Evolutionary conservation across 2,329 filamentous ascomycete species (phyloP).

Genomic region (Calycina herbarum): DNA sequence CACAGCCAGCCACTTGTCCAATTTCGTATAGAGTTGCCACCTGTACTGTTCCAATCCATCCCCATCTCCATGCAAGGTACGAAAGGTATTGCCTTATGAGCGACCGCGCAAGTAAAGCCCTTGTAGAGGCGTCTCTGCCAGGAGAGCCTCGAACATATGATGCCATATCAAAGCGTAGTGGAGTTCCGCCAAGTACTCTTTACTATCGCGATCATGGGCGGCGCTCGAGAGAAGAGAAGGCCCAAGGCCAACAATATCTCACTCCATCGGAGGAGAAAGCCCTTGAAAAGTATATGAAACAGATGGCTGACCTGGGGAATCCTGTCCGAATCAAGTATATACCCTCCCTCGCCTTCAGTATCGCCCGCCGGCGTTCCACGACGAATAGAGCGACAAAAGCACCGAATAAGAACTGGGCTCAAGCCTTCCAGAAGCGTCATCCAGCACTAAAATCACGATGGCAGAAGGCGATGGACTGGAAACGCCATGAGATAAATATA

Average conservation of each 20-base stretch:
- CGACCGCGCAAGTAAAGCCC: constrained; percentile 11
- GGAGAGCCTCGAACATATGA: constrained; percentile 16
- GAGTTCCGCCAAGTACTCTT: constrained; percentile 32
- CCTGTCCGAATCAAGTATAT: constrained; percentile 14
- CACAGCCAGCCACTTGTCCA: background rate
- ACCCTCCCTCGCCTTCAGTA: constrained; percentile 13
- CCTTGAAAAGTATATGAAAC: constrained; percentile 15
- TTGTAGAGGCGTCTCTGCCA: constrained; percentile 13
- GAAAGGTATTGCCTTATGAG: constrained; percentile 3
- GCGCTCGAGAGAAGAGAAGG: constrained; percentile 33
- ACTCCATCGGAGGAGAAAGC: constrained; percentile 31
- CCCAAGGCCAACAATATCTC: constrained; percentile 34
- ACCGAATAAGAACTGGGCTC: no score
- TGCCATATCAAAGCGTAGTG: no score
- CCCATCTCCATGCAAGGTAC: background rate
- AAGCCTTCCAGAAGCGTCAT: no score
- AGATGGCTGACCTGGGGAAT: constrained; percentile 24
- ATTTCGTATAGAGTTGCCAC: background rate
- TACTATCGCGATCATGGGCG: constrained; percentile 28
- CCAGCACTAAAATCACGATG: no score
- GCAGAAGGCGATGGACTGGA: no score
- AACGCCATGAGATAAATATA: no score
- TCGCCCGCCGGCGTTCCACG: constrained; percentile 15
- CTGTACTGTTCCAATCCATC: background rate
- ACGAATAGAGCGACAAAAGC: constrained; percentile 22